Conservation (phyloP, 768 basidiomycete species). For the Zangia roseola region DNA sequence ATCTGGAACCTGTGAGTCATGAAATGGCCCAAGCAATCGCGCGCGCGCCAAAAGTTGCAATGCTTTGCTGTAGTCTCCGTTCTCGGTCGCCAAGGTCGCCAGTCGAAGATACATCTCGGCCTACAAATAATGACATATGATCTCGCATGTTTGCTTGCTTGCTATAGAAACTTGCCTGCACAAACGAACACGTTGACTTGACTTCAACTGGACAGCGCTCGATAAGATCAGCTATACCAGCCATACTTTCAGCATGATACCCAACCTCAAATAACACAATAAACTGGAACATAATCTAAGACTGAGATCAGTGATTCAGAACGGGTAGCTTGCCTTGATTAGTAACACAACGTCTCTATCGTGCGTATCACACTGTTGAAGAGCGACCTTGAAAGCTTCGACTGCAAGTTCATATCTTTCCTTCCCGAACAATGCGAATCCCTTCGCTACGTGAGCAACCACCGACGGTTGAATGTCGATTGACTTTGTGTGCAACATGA, state of each 20-base stretch:
- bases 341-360: conserved; percentile 4
- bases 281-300: neutral
- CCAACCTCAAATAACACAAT: conserved; percentile 6
- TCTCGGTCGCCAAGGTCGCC: conserved; percentile 1
- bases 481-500: neutral
- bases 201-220: conserved; percentile 1
- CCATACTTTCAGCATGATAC: conserved; percentile 15
- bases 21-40: conserved; percentile 5
- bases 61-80: neutral
- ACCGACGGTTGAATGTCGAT: conserved; percentile 11
- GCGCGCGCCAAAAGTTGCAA: neutral
- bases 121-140: neutral
- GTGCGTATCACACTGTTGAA: conserved; percentile 6
- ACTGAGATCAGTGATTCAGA: too few species aligned
- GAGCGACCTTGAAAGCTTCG: conserved; percentile 5
- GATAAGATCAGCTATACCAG: conserved; percentile 2
- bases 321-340: neutral
- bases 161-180: conserved; percentile 4
- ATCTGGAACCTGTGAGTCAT: neutral
- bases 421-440: conserved; percentile 9
- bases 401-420: conserved; percentile 3
- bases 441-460: conserved; percentile 5
- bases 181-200: conserved; percentile 1
- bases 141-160: neutral
- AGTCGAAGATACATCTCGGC: conserved; percentile 8